Evolutionary conservation across 805 yeast species (phyloP), one percentile per base, ranked within the genome.

Genomic region (Lipomyces sp.): DNA sequence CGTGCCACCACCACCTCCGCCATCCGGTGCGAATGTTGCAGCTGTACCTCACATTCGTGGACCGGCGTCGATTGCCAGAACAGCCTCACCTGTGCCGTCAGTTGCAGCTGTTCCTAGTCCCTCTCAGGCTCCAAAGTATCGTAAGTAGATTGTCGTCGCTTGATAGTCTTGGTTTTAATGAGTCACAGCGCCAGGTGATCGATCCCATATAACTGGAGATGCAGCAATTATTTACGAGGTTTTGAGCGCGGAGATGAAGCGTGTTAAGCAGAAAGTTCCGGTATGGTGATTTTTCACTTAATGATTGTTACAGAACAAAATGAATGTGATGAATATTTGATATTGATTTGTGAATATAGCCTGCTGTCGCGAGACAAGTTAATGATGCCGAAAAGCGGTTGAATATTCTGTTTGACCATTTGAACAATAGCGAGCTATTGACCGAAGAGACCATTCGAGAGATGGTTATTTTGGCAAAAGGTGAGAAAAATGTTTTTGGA

Each of bases 341-440:
- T 51, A 29, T 24, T 51, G 11, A 32, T 34, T 4, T n/a, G 15
- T 5, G 4, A 29, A 29, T 51, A 87, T 53, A 62, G 62, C 53
- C 62, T 29, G 58, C 86, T 75, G 91, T 85, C 74, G 77, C 83
- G 34, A 88, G 86, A 69, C 97, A 92, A 74, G 84, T 89, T 61
- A 80, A 79, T 57, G 98, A 94, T 76, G 87, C 96, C 75, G 94
- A 88, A 72, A 89, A 89, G 80, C 86, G 98, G 77, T 79, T 95
- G 64, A 84, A 86, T 69, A 84, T 91, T 61, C 80, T 95, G 69
- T 92, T 84, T 76, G 92, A 87, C 72, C 92, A 88, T 72, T 84
- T 95, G 79, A 89, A 89, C 75, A 89, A 87, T 72, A 85, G 84
- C 63, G 94, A 89, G 58, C 78, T 87, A 63, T 78, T 92, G 71